Evolutionary conservation across 2,329 filamentous ascomycete genomes (phyloP).

Genomic region (Pseudogymnoascus sp.): DNA sequence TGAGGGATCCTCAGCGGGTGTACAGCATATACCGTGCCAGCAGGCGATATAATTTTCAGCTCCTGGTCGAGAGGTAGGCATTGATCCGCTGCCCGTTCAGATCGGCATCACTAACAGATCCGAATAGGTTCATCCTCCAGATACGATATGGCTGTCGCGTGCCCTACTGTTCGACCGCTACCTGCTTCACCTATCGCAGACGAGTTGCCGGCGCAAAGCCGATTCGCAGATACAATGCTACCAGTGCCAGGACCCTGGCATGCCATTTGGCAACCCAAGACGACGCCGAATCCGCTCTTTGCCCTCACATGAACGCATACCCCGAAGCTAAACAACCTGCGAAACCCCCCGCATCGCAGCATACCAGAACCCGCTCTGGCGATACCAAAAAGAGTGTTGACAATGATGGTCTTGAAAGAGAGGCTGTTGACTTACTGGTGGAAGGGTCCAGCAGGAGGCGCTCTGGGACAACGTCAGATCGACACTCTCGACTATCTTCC

Average conservation of each 20-base stretch:
- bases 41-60: slow-evolving; percentile 56
- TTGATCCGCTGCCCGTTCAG: slow-evolving; percentile 12
- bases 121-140: slow-evolving; percentile 65
- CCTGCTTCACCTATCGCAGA: slow-evolving; percentile 72
- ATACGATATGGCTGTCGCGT: slow-evolving; percentile 73
- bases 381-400: background rate
- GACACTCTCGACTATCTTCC: background rate
- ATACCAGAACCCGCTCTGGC: background rate
- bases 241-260: slow-evolving; percentile 74
- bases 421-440: background rate
- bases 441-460: background rate
- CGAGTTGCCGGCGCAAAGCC: slow-evolving; percentile 58
- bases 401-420: background rate
- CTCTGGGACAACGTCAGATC: background rate
- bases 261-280: slow-evolving; percentile 74
- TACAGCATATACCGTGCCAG: slow-evolving; percentile 53
- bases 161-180: slow-evolving; percentile 60
- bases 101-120: slow-evolving; percentile 14
- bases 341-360: background rate
- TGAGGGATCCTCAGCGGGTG: slow-evolving; percentile 53
- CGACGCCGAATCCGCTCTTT: slow-evolving; percentile 63
- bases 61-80: slow-evolving; percentile 57
- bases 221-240: slow-evolving; percentile 68
- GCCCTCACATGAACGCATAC: slow-evolving; percentile 32
- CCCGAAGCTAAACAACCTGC: background rate